Evolutionary conservation across 177 flowering plant species (phyloP).

Genomic region (Vitis hybrid): DNA sequence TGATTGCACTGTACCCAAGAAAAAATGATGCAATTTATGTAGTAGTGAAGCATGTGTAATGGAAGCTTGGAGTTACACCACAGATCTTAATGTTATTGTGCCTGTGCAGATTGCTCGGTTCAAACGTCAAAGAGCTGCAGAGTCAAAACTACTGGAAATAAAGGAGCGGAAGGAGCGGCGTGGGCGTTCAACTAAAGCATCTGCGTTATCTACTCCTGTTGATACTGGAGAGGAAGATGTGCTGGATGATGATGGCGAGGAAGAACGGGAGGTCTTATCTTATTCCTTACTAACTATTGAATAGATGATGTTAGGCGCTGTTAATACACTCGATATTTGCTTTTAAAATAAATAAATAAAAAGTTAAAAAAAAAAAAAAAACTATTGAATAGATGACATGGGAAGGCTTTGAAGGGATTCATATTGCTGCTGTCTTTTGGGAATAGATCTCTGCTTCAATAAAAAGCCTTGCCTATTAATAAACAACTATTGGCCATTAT

Average conservation of each 20-base stretch:
- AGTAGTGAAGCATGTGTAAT: background rate
- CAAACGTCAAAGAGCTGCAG: constrained; percentile 84
- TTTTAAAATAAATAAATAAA: no score
- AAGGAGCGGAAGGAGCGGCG: constrained; percentile 89
- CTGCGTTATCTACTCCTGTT: constrained; percentile 85
- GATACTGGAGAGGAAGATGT: constrained; percentile 86
- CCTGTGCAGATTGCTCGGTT: constrained; percentile 76
- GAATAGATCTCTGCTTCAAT: no score
- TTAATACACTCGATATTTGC: no score
- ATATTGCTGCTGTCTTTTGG: no score
- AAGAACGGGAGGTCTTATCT: constrained; percentile 83
- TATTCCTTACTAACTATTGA: background rate
- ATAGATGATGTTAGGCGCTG: no score
- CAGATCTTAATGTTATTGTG: background rate
- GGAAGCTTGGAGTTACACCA: background rate
- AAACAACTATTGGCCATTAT: no score
- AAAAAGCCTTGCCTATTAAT: no score
- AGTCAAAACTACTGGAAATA: constrained; percentile 77
- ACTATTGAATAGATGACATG: no score
- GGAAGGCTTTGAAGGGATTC: no score
- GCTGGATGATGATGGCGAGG: constrained; percentile 91
- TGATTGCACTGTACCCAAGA: background rate
- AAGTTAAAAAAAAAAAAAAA: no score
- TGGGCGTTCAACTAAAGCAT: constrained; percentile 86
- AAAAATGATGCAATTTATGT: no score